A percentile compares a stretch with the other conserved stretches of the same genome.
Conservation (phyloP, 306 rosid genomes). For the Glycine latifolia region DNA sequence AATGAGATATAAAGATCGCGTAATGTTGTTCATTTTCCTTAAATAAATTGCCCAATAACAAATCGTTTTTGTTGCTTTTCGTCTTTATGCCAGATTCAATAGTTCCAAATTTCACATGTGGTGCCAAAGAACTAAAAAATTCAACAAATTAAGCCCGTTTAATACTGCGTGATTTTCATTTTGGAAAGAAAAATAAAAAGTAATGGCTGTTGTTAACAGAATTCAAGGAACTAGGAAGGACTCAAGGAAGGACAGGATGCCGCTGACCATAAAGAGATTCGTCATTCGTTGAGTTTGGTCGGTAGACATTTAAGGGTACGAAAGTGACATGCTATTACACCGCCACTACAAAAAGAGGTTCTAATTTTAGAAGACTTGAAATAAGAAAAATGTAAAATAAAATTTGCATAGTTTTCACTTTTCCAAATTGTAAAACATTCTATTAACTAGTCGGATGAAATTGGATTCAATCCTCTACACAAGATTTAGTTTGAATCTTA, state of each 20-base stretch:
- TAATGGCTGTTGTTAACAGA: background rate
- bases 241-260: background rate
- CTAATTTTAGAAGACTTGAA: background rate
- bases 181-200: background rate
- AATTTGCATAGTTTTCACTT: conserved; percentile 6
- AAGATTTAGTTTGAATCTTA: too few species aligned
- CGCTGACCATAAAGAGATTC: conserved; percentile 24
- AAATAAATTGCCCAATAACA: background rate
- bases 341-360: background rate
- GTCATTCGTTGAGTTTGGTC: conserved; percentile 24
- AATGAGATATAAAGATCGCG: background rate
- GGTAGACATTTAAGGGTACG: conserved; percentile 32
- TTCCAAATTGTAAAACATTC: too few species aligned
- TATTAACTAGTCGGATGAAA: too few species aligned
- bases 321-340: background rate
- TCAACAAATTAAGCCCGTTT: background rate
- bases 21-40: background rate
- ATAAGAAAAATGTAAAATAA: background rate
- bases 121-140: background rate
- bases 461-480: too few species aligned
- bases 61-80: background rate
- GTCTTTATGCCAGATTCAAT: background rate
- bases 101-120: background rate
- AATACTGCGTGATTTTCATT: background rate
- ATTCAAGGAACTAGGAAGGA: background rate